Conservation (phyloP, 2,329 filamentous ascomycete genomes). For the Colletotrichum ledebouriae region DNA sequence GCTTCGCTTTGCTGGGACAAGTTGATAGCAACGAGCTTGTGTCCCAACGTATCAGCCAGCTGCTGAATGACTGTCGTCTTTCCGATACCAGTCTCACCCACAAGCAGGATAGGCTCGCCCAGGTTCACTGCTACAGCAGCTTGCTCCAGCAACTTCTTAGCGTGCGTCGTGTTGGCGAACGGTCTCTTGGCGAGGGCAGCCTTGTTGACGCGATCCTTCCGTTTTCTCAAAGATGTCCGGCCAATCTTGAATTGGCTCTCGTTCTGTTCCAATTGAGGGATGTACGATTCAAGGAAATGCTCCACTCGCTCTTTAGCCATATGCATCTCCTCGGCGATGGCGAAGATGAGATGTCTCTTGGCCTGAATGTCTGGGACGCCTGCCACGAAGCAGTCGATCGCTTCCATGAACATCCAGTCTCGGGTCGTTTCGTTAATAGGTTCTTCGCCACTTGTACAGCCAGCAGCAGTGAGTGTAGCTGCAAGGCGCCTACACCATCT, state of each 20-base stretch:
- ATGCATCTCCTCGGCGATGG: constrained; percentile 88
- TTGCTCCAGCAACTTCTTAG: constrained; percentile 87
- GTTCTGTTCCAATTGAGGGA: constrained; percentile 76
- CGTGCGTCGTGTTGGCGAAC: constrained; percentile 91
- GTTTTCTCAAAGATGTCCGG: constrained; percentile 73
- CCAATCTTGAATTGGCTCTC: constrained; percentile 73
- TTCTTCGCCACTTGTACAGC: constrained; percentile 75
- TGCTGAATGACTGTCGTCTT: constrained; percentile 98
- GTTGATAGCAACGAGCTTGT: constrained; percentile 93
- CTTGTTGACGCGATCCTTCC: constrained; percentile 62
- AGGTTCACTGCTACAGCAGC: constrained; percentile 86
- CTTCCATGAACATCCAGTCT: constrained; percentile 93
- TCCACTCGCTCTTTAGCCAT: constrained; percentile 85
- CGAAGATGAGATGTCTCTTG: constrained; percentile 71
- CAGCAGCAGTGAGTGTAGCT: constrained; percentile 71
- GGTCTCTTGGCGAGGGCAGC: constrained; percentile 69
- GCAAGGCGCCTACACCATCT: constrained; percentile 90
- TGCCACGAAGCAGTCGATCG: constrained; percentile 91
- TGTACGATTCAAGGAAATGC: constrained; percentile 80
- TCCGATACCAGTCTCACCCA: constrained; percentile 98
- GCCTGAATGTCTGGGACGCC: constrained; percentile 77
- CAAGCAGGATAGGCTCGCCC: constrained; percentile 90
- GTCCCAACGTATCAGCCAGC: constrained; percentile 84
- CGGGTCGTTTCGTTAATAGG: constrained; percentile 78
- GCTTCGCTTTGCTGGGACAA: constrained; percentile 98